A percentile compares a stretch with the other conserved stretches of the same genome.
These are phyloP conservation scores for Podospora pseudocomata DNA, from an alignment of 495 filamentous ascomycete species.

Conservation along the genomic window DNA sequence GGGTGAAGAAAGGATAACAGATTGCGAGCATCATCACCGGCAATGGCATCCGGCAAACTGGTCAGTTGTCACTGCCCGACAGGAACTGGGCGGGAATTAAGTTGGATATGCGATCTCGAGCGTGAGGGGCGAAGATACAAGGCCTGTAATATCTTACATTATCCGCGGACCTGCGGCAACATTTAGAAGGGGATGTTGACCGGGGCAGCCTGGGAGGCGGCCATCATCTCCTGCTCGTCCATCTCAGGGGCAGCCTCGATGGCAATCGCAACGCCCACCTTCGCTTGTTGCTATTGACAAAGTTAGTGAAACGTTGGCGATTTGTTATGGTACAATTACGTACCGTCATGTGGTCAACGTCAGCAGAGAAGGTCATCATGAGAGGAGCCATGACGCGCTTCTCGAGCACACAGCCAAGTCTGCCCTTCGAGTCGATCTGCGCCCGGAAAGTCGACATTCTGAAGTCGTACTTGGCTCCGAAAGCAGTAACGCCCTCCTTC, in stretches of 20 bases:
- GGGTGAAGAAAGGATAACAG: background rate
- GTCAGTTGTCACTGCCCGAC: background rate
- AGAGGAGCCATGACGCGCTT: slow-evolving; percentile 91
- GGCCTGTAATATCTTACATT: background rate
- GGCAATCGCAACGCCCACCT: slow-evolving; percentile 89
- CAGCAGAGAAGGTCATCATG: slow-evolving; percentile 87
- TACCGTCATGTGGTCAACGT: slow-evolving; percentile 96
- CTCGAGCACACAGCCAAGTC: slow-evolving; percentile 87
- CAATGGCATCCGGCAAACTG: background rate
- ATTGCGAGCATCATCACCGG: background rate
- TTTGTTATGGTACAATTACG: slow-evolving; percentile 29
- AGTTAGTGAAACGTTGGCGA: slow-evolving; percentile 21
- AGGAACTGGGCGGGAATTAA: background rate
- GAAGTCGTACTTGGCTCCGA: slow-evolving; percentile 99
- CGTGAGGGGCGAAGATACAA: background rate
- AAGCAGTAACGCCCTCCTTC: slow-evolving; percentile 82
- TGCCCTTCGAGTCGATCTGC: slow-evolving; percentile 91
- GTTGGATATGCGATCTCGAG: background rate
- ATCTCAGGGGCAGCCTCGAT: slow-evolving; percentile 89
- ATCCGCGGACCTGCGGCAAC: background rate
- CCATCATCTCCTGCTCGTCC: slow-evolving; percentile 72
- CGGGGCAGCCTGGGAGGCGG: slow-evolving; percentile 38
- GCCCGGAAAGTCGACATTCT: slow-evolving; percentile 88
- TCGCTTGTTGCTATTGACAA: slow-evolving; percentile 74
- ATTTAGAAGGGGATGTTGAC: slow-evolving; percentile 55